A percentile compares a stretch with the other conserved stretches of the same genome.
Conservation (phyloP, 78 protist species). For the Guillardia theta region DNA sequence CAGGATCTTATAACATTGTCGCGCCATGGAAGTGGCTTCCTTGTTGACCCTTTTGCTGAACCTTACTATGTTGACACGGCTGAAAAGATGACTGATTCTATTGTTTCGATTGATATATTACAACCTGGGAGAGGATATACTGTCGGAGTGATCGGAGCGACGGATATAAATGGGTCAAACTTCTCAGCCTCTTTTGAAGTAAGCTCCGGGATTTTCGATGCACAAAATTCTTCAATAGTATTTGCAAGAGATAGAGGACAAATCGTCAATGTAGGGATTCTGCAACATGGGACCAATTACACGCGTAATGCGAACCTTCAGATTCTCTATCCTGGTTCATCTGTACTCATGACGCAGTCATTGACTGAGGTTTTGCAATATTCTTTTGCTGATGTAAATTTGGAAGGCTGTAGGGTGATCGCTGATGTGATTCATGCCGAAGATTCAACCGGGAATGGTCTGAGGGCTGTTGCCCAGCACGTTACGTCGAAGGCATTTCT, state of each 20-base stretch:
- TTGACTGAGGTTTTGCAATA: not conserved
- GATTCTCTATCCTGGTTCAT: not conserved
- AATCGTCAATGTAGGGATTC: not conserved
- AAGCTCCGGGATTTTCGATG: no score
- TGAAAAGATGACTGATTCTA: not conserved
- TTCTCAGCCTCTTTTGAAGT: no score
- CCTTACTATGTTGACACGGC: not conserved
- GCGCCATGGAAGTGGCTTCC: not conserved
- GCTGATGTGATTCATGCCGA: no score
- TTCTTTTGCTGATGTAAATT: not conserved
- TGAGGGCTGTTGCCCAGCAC: no score
- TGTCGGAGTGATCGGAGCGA: not conserved
- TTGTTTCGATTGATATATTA: not conserved
- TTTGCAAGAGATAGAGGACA: not conserved
- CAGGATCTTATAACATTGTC: not conserved
- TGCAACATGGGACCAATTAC: not conserved
- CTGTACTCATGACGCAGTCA: not conserved
- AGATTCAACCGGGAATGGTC: no score
- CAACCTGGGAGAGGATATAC: not conserved
- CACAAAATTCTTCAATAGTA: not conserved
- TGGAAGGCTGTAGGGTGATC: not conserved
- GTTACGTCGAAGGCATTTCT: no score
- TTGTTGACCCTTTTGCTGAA: not conserved
- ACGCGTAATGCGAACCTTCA: not conserved
- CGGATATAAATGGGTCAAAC: no score